Evolutionary conservation across 2,329 filamentous ascomycete species (phyloP).

Genomic region (Basipetospora chlamydospora): DNA sequence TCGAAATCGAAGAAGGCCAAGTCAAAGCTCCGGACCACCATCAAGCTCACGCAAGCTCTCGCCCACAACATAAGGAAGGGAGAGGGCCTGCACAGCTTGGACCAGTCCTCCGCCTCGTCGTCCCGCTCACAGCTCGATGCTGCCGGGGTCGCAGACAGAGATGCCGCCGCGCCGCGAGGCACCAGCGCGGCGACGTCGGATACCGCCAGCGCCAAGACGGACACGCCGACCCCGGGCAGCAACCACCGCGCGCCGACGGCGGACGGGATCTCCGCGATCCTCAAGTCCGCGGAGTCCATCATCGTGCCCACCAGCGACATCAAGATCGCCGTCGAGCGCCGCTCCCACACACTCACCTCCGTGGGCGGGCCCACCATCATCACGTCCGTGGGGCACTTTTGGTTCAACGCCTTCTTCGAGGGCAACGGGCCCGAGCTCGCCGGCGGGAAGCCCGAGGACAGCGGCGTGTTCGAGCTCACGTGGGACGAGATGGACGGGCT

Average conservation of each 20-base stretch:
- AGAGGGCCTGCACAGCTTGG: too few species aligned
- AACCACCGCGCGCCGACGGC: not conserved
- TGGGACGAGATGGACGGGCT: slow-evolving; percentile 78
- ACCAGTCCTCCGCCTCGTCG: not conserved
- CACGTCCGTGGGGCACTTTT: slow-evolving; percentile 83
- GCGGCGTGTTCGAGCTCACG: slow-evolving; percentile 44
- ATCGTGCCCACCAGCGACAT: slow-evolving; percentile 70
- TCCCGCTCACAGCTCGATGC: not conserved
- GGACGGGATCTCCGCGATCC: slow-evolving; percentile 56
- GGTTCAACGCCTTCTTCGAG: slow-evolving; percentile 95
- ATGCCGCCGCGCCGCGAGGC: not conserved
- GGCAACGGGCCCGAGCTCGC: slow-evolving; percentile 56
- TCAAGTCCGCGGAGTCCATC: slow-evolving; percentile 55
- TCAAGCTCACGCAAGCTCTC: not conserved
- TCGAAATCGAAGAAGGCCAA: slow-evolving; percentile 1
- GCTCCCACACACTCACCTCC: slow-evolving; percentile 67
- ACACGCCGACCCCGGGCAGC: not conserved
- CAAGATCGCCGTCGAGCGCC: slow-evolving; percentile 77
- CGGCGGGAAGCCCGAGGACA: slow-evolving; percentile 51
- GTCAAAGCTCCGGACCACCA: not conserved
- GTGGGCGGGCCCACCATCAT: slow-evolving; percentile 71
- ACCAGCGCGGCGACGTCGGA: not conserved
- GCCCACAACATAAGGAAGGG: too few species aligned
- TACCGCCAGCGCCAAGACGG: not conserved
- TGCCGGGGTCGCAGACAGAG: too few species aligned